phyloP scores from a whole-genome alignment of 2,329 filamentous ascomycete species.

The Exophiala bonariae region DNA sequence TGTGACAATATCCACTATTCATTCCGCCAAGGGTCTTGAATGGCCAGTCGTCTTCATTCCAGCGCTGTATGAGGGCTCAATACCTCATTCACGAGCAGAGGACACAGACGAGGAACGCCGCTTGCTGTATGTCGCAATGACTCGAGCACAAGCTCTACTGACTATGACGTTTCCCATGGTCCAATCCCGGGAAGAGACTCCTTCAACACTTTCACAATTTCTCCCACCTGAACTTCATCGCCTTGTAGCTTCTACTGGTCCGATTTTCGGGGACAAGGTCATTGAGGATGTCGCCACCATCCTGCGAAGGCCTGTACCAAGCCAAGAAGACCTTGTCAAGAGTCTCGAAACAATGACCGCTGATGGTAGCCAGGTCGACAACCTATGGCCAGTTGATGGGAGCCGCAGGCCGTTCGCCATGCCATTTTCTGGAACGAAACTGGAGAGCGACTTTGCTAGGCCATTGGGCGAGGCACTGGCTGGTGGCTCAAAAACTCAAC shows the following conservation, averaged over 20 bases:
- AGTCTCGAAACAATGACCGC: slow-evolving; percentile 41
- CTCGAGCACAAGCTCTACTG: slow-evolving; percentile 78
- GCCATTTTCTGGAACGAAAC: slow-evolving; percentile 29
- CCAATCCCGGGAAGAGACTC: slow-evolving; percentile 60
- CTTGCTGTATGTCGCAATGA: slow-evolving; percentile 95
- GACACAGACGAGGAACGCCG: slow-evolving; percentile 85
- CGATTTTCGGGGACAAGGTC: slow-evolving; percentile 63
- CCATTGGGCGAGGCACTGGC: slow-evolving; percentile 16
- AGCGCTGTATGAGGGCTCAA: slow-evolving; percentile 83
- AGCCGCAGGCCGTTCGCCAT: slow-evolving; percentile 38
- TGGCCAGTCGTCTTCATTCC: slow-evolving; percentile 96
- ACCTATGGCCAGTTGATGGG: slow-evolving; percentile 67
- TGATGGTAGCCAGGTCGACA: slow-evolving; percentile 61
- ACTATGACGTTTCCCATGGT: slow-evolving; percentile 80
- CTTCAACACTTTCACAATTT: slow-evolving; percentile 71
- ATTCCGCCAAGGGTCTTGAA: slow-evolving; percentile 92
- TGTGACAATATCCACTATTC: slow-evolving; percentile 92
- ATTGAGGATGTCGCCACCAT: slow-evolving; percentile 71
- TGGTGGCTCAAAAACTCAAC: not conserved
- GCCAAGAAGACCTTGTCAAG: slow-evolving; percentile 55
- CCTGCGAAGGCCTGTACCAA: slow-evolving; percentile 62
- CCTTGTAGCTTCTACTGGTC: slow-evolving; percentile 62
- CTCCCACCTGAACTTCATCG: slow-evolving; percentile 58
- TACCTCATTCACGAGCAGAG: slow-evolving; percentile 83
- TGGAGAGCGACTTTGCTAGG: slow-evolving; percentile 11